These are phyloP conservation scores for Madurella fahalii DNA, from an alignment of 2,329 filamentous ascomycete species.

Conservation along the genomic window DNA sequence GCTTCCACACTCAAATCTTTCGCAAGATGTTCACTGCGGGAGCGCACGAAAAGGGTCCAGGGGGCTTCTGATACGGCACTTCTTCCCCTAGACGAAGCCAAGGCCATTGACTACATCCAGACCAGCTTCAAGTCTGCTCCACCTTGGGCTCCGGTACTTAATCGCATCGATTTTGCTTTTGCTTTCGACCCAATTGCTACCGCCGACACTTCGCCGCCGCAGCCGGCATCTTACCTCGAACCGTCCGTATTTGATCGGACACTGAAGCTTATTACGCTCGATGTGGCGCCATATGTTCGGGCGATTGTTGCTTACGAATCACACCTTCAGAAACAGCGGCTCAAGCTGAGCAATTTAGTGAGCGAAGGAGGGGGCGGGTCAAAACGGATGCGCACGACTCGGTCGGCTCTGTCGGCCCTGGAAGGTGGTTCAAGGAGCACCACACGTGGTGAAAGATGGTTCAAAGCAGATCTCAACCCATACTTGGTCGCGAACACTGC, in stretches of 20 bases:
- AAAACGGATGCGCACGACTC: slow-evolving; percentile 59
- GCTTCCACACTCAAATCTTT: slow-evolving; percentile 33
- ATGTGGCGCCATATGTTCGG: slow-evolving; percentile 88
- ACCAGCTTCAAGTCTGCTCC: slow-evolving; percentile 31
- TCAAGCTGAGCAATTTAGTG: slow-evolving; percentile 52
- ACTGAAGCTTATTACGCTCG: slow-evolving; percentile 60
- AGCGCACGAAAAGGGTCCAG: slow-evolving; percentile 14
- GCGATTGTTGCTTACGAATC: slow-evolving; percentile 75
- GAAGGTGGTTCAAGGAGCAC: slow-evolving; percentile 61
- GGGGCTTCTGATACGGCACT: slow-evolving; percentile 15
- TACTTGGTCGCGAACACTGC: slow-evolving; percentile 55
- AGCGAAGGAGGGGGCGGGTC: slow-evolving; percentile 46
- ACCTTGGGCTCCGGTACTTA: slow-evolving; percentile 31
- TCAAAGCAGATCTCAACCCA: slow-evolving; percentile 54
- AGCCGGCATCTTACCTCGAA: slow-evolving; percentile 45
- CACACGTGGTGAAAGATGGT: slow-evolving; percentile 66
- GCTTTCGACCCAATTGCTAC: slow-evolving; percentile 60
- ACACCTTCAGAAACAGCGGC: slow-evolving; percentile 62
- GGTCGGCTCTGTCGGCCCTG: slow-evolving; percentile 64
- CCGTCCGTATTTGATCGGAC: slow-evolving; percentile 75
- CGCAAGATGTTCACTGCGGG: slow-evolving; percentile 30
- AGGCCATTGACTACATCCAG: slow-evolving; percentile 37
- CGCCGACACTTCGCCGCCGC: slow-evolving; percentile 35
- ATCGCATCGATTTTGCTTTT: slow-evolving; percentile 49
- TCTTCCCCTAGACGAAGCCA: slow-evolving; percentile 32